These are phyloP conservation scores for Colletotrichum sp. DNA, from an alignment of 2,329 filamentous ascomycete genomes.

Conservation along the genomic window DNA sequence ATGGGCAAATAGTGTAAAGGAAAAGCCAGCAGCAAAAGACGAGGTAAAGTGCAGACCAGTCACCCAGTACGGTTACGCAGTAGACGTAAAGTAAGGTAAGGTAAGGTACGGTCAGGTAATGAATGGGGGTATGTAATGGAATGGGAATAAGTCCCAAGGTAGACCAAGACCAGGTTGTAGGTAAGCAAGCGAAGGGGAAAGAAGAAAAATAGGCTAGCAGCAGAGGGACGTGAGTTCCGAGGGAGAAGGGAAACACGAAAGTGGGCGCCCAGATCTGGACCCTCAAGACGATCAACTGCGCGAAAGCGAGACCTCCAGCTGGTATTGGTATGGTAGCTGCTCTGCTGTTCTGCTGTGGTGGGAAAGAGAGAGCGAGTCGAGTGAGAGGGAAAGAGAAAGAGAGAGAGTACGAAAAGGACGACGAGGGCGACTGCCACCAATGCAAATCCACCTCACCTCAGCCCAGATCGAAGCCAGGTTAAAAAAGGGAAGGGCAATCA, in stretches of 20 bases:
- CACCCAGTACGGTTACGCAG: background rate
- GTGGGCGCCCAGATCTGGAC: background rate
- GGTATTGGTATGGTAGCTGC: background rate
- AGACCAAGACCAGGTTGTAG: conserved; percentile 4
- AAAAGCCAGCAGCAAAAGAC: background rate
- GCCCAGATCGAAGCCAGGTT: conserved; percentile 6
- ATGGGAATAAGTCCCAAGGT: background rate
- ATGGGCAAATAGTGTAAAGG: background rate
- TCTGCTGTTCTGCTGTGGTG: background rate
- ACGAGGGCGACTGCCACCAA: background rate
- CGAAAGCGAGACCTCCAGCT: background rate
- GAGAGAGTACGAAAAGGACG: background rate
- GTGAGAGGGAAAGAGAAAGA: background rate
- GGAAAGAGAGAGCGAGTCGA: background rate
- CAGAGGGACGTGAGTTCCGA: conserved; percentile 8
- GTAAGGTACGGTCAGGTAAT: background rate
- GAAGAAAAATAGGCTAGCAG: conserved; percentile 8
- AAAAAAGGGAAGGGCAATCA: conserved; percentile 14
- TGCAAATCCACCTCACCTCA: background rate
- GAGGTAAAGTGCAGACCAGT: background rate
- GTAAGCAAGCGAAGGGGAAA: conserved; percentile 8
- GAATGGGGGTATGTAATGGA: background rate
- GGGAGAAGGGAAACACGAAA: conserved; percentile 3
- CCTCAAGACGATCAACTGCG: background rate
- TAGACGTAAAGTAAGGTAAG: background rate